phyloP scores from a whole-genome alignment of 495 filamentous ascomycete genomes.

The Neurospora sp. region DNA sequence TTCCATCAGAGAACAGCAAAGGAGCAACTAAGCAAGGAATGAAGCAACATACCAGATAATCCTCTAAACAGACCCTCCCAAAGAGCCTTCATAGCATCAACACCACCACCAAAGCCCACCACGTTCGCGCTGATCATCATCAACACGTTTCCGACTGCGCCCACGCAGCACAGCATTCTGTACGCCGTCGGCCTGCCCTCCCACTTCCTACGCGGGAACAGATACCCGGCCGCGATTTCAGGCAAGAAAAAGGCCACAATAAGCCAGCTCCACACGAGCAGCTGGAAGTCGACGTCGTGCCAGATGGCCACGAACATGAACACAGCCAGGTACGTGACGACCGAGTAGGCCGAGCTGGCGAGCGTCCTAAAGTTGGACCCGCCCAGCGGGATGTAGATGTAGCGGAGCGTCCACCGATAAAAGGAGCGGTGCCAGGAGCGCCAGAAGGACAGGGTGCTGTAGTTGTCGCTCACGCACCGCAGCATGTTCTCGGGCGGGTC shows the following conservation, averaged over 20 bases:
- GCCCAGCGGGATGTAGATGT: constrained; percentile 89
- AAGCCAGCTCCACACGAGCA: constrained; percentile 96
- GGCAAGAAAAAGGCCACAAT: constrained; percentile 88
- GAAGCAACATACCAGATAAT: constrained; percentile 46
- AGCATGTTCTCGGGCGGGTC: constrained; percentile 98
- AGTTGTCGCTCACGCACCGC: constrained; percentile 93
- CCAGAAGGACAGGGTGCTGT: constrained; percentile 89
- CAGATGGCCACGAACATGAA: constrained; percentile 98
- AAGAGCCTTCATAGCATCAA: constrained; percentile 76
- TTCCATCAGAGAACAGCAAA: too few species aligned
- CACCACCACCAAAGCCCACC: constrained; percentile 84
- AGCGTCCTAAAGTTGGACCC: constrained; percentile 44
- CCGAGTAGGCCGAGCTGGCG: constrained; percentile 29
- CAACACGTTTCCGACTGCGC: constrained; percentile 74
- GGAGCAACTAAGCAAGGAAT: neutral
- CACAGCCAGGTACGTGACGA: constrained; percentile 70
- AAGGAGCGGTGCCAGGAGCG: constrained; percentile 88
- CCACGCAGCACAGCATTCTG: constrained; percentile 71
- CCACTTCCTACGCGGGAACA: constrained; percentile 67
- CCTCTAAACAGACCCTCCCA: constrained; percentile 63
- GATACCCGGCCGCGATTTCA: constrained; percentile 57
- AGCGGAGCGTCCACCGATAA: constrained; percentile 88
- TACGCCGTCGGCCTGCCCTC: constrained; percentile 57
- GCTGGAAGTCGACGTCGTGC: constrained; percentile 91
- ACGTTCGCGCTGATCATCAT: constrained; percentile 97